Evolutionary conservation across 2,329 filamentous ascomycete species (phyloP), one percentile per base, ranked within the genome.

Genomic region (Cercospora sp.): DNA sequence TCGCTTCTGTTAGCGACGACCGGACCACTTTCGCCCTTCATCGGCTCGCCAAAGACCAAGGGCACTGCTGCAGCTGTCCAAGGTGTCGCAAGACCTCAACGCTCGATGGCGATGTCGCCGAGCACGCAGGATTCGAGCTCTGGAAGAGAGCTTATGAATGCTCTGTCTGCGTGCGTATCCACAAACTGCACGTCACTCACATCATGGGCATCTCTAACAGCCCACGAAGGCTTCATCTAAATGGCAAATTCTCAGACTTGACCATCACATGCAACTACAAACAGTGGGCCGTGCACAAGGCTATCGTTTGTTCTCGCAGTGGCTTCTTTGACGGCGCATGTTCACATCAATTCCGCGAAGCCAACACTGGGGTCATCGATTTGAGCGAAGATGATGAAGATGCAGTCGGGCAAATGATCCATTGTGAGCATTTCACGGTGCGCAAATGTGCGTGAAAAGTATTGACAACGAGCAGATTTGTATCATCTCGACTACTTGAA

Each of bases 281-380:
- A 76, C 80, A 79, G 78, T 84, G 82, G 77, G 76, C 75, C 30
- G 82, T 83, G 10, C 83, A 85, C 72, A 79, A 80, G 70, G 82
- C 81, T 5, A 80, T 84, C 53, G 74, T 85, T 59, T 84, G 83
- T 75, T 83, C 82, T 42, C 77, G 83, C 59, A 83, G 81, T 42
- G 79, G 78, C 23, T 85, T 85, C 75, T 80, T 80, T 73, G 78
- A 80, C 66, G 78, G 77, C 53, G 78, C 78, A 58, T 80, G 78
- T 69, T 78, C 77, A 64, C 74, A 74, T 65, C 70, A 73, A 42
- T 79, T 79, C 65, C 71, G 71, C 13, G 78, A 80, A 69, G 73
- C 77, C 28, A 65, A 72, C 16, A 76, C 74, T n/a, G 73, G 77
- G 16, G 69, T 76, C 6, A 78, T 80, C 66, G 78, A 80, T 64